A percentile compares a stretch with the other conserved stretches of the same genome.
Evolutionary conservation across 352 stramenopile genomes (phyloP).

Genomic region (Halophytophthora batemanensis): DNA sequence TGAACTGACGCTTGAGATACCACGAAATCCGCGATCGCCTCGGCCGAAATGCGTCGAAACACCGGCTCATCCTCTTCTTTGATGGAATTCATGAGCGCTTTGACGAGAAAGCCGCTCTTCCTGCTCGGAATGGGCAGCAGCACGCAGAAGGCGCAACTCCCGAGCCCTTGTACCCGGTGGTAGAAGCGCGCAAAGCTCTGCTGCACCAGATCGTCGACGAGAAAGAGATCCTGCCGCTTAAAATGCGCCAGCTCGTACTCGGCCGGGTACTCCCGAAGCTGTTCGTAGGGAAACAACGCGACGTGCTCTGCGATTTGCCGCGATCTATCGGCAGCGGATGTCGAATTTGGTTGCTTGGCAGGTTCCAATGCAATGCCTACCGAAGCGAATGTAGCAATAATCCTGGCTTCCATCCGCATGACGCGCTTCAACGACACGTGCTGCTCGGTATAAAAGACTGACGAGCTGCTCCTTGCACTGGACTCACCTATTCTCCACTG

Average conservation of each 20-base stretch:
- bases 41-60: conserved; percentile 45
- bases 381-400: conserved; percentile 44
- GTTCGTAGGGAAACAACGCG: conserved; percentile 47
- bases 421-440: conserved; percentile 43
- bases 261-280: conserved; percentile 23
- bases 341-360: conserved; percentile 1
- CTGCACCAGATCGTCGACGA: conserved; percentile 69
- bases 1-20: conserved; percentile 44
- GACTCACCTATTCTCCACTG: conserved; percentile 35
- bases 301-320: conserved; percentile 63
- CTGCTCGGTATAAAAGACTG: conserved; percentile 56
- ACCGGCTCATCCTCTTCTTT: conserved; percentile 53
- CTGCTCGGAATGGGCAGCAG: conserved; percentile 57
- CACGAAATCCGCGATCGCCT: conserved; percentile 57
- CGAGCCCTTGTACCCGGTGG: conserved; percentile 59
- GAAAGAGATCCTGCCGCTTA: conserved; percentile 76
- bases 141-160: conserved; percentile 52
- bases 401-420: conserved; percentile 47
- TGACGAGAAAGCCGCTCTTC: conserved; percentile 76
- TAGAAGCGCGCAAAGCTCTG: conserved; percentile 47
- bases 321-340: conserved; percentile 42
- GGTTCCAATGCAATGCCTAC: conserved; percentile 30
- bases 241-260: conserved; percentile 74
- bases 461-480: neutral
- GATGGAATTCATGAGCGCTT: conserved; percentile 74